Percentiles rank a stretch among this genome's conserved stretches.
phyloP scores from a whole-genome alignment of 176 grass and related monocot genomes.

The Elymus sibiricus region DNA sequence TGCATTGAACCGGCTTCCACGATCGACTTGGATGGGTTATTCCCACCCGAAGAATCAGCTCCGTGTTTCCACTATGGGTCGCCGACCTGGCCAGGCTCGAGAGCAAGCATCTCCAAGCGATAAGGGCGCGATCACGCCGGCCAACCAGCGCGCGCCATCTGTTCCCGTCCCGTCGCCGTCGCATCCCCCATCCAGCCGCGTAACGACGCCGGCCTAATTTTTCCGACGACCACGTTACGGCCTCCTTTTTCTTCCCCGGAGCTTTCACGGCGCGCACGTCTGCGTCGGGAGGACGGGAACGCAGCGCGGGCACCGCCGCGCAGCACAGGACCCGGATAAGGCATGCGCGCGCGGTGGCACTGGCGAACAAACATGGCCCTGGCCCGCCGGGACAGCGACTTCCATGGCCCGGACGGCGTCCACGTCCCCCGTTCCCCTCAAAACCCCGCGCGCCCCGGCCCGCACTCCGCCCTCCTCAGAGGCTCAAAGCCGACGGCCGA shows the following conservation, averaged over 20 bases:
- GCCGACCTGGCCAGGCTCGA: background rate
- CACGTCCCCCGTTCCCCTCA: slow-evolving; percentile 35
- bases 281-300: background rate
- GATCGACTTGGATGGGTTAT: background rate
- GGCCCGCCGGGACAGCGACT: slow-evolving; percentile 33
- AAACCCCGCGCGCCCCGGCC: background rate
- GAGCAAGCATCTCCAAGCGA: slow-evolving; percentile 13
- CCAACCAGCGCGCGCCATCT: slow-evolving; percentile 35
- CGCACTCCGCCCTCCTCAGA: background rate
- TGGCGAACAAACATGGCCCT: slow-evolving; percentile 17
- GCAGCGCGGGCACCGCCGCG: background rate
- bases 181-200: slow-evolving; percentile 21
- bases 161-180: slow-evolving; percentile 7
- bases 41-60: background rate
- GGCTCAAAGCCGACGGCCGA: slow-evolving; percentile 6
- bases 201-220: slow-evolving; percentile 27
- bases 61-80: background rate
- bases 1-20: background rate
- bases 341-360: background rate
- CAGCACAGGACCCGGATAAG: slow-evolving; percentile 15
- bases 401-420: slow-evolving; percentile 29
- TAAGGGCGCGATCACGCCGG: slow-evolving; percentile 32
- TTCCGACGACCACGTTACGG: background rate
- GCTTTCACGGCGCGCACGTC: background rate
- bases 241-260: background rate